Base-by-base conservation (phyloP, 1,139 yeast species). In the Magnusiomyces magnusii region DNA sequence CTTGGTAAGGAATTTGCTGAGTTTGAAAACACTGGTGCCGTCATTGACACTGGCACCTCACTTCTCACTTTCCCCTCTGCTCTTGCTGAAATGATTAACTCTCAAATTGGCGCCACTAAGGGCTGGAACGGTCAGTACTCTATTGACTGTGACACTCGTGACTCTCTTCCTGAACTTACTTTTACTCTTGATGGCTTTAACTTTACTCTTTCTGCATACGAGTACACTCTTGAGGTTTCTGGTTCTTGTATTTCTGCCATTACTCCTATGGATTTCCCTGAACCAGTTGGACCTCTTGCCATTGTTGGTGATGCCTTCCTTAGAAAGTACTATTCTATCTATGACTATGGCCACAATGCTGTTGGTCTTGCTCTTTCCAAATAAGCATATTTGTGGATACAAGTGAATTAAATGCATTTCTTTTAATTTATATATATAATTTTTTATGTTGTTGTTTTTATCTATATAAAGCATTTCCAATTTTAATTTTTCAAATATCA, bases 31-130 rank as follows among this genome's bases (percentile, higher is more conserved):
- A 86, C 93, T 63, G 99, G 99, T 74, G 99, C 97, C 68, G 97
- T 97, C 62, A 89, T 93, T 71, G 99, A 93, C 75, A 93, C 99
- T 61, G 99, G 99, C 76, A 93, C 99, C 65, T 92, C 98, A 34
- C 82, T 93, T 75, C 87, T 93, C 74, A 91, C 97, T 56, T 80
- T 93, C 71, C 99, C 99, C 65, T 85, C 96, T 24, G 91, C 93
- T 57, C 80, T 93, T 71, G 98, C 99, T 58, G 99, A 93, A 77
- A 87, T 93, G 67, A 79, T 93, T 73, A 93, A 93, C 75, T 79
- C 96, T 61, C 91, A 90, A 80, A 93, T 93, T 72, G 99, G 99
- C 68, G 99, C 99, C 61, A 87, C 85, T 74, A 92, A 91, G 79
- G 84, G 91, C 51, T 93, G 97, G 98, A 85, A 93, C 58, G 99